A percentile compares a stretch with the other conserved stretches of the same genome.
phyloP scores from a whole-genome alignment of 1,139 yeast species.

The Spencermartinsiella ligniputridi region DNA sequence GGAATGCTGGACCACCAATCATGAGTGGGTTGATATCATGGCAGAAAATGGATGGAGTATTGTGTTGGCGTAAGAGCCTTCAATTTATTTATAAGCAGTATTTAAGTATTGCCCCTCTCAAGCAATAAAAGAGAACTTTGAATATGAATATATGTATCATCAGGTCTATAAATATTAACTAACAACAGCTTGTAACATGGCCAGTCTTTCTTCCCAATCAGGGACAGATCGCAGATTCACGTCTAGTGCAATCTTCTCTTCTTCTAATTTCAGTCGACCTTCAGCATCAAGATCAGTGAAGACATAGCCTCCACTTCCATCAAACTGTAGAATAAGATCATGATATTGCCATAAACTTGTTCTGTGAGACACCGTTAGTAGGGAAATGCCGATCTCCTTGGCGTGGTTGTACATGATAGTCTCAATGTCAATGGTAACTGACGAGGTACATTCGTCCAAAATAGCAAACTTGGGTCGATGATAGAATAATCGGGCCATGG shows the following conservation, averaged over 20 bases:
- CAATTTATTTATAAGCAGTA: neutral
- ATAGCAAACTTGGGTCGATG: constrained; percentile 93
- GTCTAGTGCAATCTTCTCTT: constrained; percentile 63
- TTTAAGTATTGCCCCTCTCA: too few relatives aligned
- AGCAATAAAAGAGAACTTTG: too few relatives aligned
- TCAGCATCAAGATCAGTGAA: constrained; percentile 68
- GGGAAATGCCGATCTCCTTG: constrained; percentile 70
- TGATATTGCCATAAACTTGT: constrained; percentile 94
- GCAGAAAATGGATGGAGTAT: constrained; percentile 27
- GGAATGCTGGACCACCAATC: constrained; percentile 42
- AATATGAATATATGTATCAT: neutral
- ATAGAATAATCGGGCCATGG: constrained; percentile 88
- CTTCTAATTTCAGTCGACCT: constrained; percentile 63
- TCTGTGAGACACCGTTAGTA: constrained; percentile 87
- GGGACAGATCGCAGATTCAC: constrained; percentile 65
- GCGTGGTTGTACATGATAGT: constrained; percentile 86
- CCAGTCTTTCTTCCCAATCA: constrained; percentile 56
- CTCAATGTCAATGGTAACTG: constrained; percentile 88
- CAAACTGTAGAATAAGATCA: constrained; percentile 73
- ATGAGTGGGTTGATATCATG: constrained; percentile 30
- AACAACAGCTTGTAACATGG: constrained; percentile 26
- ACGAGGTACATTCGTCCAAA: constrained; percentile 91
- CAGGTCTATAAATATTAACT: constrained; percentile 6
- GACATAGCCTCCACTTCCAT: constrained; percentile 73
- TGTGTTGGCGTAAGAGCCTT: constrained; percentile 23